Conservation (phyloP, 2,329 filamentous ascomycete genomes). For the Dothistroma septosporum region DNA sequence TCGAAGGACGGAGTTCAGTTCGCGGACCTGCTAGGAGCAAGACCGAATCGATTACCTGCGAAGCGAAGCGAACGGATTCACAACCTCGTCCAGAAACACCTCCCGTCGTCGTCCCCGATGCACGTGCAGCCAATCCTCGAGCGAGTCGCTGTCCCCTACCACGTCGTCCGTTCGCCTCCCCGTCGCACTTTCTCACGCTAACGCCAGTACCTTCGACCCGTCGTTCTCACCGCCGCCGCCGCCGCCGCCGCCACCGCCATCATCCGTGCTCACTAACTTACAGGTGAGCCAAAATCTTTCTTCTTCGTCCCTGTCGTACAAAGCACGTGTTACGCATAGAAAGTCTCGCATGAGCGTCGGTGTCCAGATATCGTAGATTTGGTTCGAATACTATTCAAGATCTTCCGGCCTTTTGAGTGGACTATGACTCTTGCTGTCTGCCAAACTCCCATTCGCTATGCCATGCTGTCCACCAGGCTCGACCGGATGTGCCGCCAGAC, state of each 20-base stretch:
- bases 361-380: neutral
- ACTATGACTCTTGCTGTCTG: slow-evolving; percentile 25
- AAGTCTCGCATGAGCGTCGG: neutral
- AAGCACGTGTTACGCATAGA: neutral
- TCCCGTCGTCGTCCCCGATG: neutral
- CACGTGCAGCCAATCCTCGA: neutral
- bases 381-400: slow-evolving; percentile 34
- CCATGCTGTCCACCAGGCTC: slow-evolving; percentile 22
- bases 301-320: neutral
- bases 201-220: neutral
- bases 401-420: slow-evolving; percentile 47
- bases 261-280: neutral
- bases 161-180: neutral
- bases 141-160: neutral
- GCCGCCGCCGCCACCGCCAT: neutral
- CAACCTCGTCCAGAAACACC: neutral
- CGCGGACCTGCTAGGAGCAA: neutral
- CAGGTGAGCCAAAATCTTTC: neutral
- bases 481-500: slow-evolving; percentile 13
- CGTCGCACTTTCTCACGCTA: neutral
- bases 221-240: neutral
- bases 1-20: neutral
- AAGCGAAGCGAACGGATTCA: slow-evolving; percentile 3
- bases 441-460: slow-evolving; percentile 11
- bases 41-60: slow-evolving; percentile 1